Evolutionary conservation across 345 rosid genomes (phyloP), one percentile per base, ranked within the genome.

Genomic region (Brassica cretica): DNA sequence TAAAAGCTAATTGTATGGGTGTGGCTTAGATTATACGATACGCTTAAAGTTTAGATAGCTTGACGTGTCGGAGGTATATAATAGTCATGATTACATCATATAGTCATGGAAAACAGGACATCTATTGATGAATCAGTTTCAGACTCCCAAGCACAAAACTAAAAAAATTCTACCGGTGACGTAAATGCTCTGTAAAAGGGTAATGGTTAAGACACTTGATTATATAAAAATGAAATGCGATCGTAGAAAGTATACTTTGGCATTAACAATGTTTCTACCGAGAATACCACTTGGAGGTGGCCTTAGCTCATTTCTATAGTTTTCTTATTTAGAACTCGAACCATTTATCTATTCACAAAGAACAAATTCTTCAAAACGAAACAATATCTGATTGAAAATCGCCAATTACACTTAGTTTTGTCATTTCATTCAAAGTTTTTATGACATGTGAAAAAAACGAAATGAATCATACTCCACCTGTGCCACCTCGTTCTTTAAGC

Each of bases 401-500:
- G 33, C 59, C 64, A 11, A 14, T 67, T 51, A 81, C 70, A 41
- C 66, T 75, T 61, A 8, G 14, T 6, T 63, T 49, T 29, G 68
- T 68, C 30, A 27, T 74, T 73, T 68, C 72, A 70, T 16, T 70
- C 64, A 44, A 30, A 55, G 76, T 70, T 35, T 8, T 70, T n/a
- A 71, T 41, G 72, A 19, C 6, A 63, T 1, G 19, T 15, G 3
- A 53, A 6, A 1, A 56, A 35, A 68, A 81, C 16, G 55, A 49
- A 59, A 66, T 19, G 44, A 59, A 68, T 83, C 84, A 87, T 80
- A 88, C 81, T 75, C 81, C 51, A 1, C 83, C 84, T 72, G 80
- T 81, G 73, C 87, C 87, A 65, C 84, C 89, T 74, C 82, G 77
- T 82, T 89, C 93, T 72, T 89, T 88, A 58, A 85, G 49, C 2